phyloP scores from a whole-genome alignment of 495 filamentous ascomycete genomes.

The Hypoxylon subgilvum region DNA sequence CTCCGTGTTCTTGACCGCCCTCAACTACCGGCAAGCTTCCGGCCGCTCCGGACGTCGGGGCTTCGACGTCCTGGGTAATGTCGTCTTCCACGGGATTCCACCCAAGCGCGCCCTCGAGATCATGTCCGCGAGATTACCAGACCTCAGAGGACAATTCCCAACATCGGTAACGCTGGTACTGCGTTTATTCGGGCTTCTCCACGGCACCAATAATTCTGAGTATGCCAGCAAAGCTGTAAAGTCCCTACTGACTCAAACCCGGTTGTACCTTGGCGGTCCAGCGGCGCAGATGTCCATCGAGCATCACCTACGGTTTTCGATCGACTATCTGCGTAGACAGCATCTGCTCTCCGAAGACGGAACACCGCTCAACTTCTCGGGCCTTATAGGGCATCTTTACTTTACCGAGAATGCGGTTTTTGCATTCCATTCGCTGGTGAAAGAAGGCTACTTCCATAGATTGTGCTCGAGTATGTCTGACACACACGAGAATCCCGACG shows the following conservation, averaged over 20 bases:
- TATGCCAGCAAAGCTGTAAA: constrained; percentile 68
- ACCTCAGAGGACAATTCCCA: constrained; percentile 78
- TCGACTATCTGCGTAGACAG: constrained; percentile 77
- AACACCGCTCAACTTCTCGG: constrained; percentile 71
- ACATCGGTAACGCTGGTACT: constrained; percentile 75
- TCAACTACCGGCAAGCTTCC: constrained; percentile 77
- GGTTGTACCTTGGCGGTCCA: constrained; percentile 70
- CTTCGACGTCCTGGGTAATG: constrained; percentile 80
- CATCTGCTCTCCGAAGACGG: constrained; percentile 64
- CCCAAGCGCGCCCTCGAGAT: constrained; percentile 63
- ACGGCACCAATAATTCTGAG: constrained; percentile 65
- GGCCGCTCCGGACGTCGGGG: constrained; percentile 80
- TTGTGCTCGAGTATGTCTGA: constrained; percentile 60
- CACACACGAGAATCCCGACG: constrained; percentile 36
- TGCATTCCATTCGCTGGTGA: constrained; percentile 74
- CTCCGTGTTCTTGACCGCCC: constrained; percentile 70
- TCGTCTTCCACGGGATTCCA: constrained; percentile 71
- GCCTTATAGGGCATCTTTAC: constrained; percentile 70
- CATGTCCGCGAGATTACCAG: constrained; percentile 72
- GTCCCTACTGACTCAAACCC: constrained; percentile 69
- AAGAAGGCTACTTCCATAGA: constrained; percentile 68
- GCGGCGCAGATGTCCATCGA: constrained; percentile 67
- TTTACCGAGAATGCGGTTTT: constrained; percentile 75
- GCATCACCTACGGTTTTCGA: constrained; percentile 78
- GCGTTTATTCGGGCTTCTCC: constrained; percentile 68